Evolutionary conservation across 805 yeast species (phyloP).

Genomic region (Diddensiella caesifluorescens): DNA sequence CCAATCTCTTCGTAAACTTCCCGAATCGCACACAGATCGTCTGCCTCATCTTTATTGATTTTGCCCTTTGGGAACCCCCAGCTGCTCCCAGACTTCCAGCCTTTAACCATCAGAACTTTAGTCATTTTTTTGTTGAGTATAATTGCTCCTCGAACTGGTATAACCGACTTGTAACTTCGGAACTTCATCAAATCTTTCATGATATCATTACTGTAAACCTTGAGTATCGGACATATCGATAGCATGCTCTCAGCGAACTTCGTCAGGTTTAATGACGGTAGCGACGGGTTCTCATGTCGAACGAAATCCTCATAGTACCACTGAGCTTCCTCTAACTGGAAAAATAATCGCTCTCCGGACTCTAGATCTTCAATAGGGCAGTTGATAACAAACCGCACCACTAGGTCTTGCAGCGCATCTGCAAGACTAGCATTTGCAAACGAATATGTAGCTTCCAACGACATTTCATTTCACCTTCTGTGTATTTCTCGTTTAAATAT

Average conservation of each 20-base stretch:
- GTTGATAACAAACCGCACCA: constrained; percentile 85
- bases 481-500: too few relatives aligned
- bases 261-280: constrained; percentile 76
- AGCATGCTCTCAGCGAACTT: constrained; percentile 69
- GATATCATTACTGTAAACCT: constrained; percentile 29
- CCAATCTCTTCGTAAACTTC: constrained; percentile 95
- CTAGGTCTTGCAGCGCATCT: constrained; percentile 47
- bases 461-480: too few relatives aligned
- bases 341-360: constrained; percentile 72
- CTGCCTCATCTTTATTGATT: constrained; percentile 88
- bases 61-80: constrained; percentile 99
- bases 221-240: constrained; percentile 58
- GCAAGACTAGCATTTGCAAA: constrained; percentile 18
- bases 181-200: constrained; percentile 69
- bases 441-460: constrained; percentile 15
- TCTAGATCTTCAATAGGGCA: constrained; percentile 89
- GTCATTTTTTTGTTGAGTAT: constrained; percentile 65
- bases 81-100: constrained; percentile 62
- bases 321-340: constrained; percentile 96
- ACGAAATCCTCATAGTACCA: constrained; percentile 93
- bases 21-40: constrained; percentile 81
- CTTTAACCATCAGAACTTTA: constrained; percentile 75
- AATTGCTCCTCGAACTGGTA: constrained; percentile 97
- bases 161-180: constrained; percentile 76
- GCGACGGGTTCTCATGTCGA: constrained; percentile 60